Base-by-base conservation (phyloP, 192 early-diverging fungal species). In the Dissophora globulifera region DNA sequence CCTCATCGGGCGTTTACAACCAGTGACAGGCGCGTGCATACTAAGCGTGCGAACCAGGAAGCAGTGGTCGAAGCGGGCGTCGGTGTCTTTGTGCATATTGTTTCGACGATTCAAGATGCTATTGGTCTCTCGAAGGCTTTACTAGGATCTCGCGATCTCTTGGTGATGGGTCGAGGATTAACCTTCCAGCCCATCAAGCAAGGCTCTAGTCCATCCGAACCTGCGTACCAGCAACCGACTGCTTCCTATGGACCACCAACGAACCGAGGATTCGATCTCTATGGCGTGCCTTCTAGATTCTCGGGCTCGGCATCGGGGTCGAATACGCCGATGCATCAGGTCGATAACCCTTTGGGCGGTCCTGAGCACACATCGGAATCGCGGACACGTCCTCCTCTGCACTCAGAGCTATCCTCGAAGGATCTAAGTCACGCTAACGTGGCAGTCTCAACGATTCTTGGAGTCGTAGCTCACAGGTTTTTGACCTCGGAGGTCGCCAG, bases 81-180 rank as follows among this genome's bases (percentile, higher is more conserved):
- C 45, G 42, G 61, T 9, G n/a, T 82, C 30, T 72, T 54, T 33
- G 43, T 83, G 9, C 42, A 52, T 20, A 50, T 66, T 11, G 45
- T 76, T 4, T 62, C 81, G 2, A 75, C 86, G 25, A 35, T 83
- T 31, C 69, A 69, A 33, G 79, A 79, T 41, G 63, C 74, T 17
- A 67, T 86, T 40, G 67, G 69, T 4, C 62, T 71, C 11, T 59
- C 68, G 5, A 82, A 69, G 43, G 25, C 67, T 12, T 25, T 75
- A 6, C 47, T 85, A 11, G 67, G 79, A 15, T 69, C 81, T 17
- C 78, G 83, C 13, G 86, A 86, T 57, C 66, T 86, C 23, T 40
- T 87, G 4, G 72, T 87, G 1, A 23, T 86, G 29, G 85, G 85
- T n/a, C 69, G 80, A 20, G 71, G 71, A 48, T 13, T 46, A 30